phyloP scores from a whole-genome alignment of 768 basidiomycete species.

The Dacryopinax spathularia region DNA sequence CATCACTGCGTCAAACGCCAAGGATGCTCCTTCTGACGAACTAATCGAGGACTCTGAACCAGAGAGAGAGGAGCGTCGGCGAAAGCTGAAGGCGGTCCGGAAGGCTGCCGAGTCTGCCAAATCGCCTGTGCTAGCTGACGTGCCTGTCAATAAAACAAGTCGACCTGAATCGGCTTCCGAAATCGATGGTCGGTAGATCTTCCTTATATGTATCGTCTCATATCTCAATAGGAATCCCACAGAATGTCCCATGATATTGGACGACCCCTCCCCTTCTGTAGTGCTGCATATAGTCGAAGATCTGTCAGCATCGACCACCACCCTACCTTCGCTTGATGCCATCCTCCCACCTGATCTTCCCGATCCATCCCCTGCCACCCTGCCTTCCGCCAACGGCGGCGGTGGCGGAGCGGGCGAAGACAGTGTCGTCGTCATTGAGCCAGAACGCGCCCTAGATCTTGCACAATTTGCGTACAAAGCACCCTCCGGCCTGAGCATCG shows the following conservation, averaged over 20 bases:
- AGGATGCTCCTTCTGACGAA: neutral
- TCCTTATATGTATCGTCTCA: no score
- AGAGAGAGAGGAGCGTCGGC: slow-evolving; percentile 33
- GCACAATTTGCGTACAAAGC: neutral
- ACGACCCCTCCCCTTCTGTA: neutral
- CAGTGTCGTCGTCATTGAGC: neutral
- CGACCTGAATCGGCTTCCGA: no score
- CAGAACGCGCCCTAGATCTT: neutral
- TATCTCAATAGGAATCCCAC: no score
- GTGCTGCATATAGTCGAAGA: neutral
- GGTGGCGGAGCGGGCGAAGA: neutral
- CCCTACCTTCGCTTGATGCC: neutral
- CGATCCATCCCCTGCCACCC: no score
- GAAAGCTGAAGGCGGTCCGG: neutral
- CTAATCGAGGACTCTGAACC: slow-evolving; percentile 59
- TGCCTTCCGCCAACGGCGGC: no score
- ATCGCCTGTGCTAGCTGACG: neutral
- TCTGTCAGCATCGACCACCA: neutral
- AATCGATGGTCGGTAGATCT: no score
- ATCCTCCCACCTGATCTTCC: neutral
- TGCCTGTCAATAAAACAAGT: neutral
- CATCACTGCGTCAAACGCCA: neutral
- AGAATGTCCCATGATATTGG: neutral
- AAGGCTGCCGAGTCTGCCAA: neutral
- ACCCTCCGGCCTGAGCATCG: neutral